Evolutionary conservation across 2,329 filamentous ascomycete genomes (phyloP).

Genomic region (Stagonosporopsis chrysanthemi): DNA sequence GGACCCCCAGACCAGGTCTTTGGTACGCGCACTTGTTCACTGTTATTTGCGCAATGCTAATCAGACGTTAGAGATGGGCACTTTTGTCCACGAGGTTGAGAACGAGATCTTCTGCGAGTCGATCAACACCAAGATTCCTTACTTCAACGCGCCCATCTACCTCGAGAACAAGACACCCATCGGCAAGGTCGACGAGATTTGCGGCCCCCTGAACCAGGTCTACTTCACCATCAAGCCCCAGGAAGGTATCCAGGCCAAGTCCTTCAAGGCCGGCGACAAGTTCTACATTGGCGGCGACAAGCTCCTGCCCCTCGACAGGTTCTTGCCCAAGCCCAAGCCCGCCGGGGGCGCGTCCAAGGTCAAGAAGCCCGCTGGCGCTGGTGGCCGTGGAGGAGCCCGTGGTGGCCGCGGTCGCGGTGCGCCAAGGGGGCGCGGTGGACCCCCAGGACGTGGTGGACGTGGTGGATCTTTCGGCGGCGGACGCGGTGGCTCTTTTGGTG

Average conservation of each 20-base stretch:
- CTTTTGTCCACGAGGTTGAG: constrained; percentile 92
- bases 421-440: constrained; percentile 57
- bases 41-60: constrained; percentile 26
- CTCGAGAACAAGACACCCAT: constrained; percentile 97
- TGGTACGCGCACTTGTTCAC: constrained; percentile 39
- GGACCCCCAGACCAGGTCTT: constrained; percentile 55
- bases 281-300: constrained; percentile 97
- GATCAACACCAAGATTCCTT: constrained; percentile 93
- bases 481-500: constrained; percentile 51
- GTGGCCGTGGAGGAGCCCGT: constrained; percentile 60
- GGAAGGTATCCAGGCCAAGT: constrained; percentile 92
- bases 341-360: constrained; percentile 72
- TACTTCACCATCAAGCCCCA: constrained; percentile 98
- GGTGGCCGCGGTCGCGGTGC: constrained; percentile 56
- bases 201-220: constrained; percentile 96
- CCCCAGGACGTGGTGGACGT: constrained; percentile 47
- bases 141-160: constrained; percentile 99
- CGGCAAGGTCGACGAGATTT: constrained; percentile 97
- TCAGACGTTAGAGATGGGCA: constrained; percentile 78
- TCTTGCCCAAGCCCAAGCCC: constrained; percentile 91
- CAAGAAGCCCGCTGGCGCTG: constrained; percentile 71
- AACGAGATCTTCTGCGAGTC: constrained; percentile 98
- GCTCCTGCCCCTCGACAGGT: constrained; percentile 91
- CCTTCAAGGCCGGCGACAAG: constrained; percentile 96
- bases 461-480: constrained; percentile 54